Percentiles rank a stretch among this genome's conserved stretches.
phyloP scores from a whole-genome alignment of 2,329 filamentous ascomycete species.

The Pestalotiopsis fici region DNA sequence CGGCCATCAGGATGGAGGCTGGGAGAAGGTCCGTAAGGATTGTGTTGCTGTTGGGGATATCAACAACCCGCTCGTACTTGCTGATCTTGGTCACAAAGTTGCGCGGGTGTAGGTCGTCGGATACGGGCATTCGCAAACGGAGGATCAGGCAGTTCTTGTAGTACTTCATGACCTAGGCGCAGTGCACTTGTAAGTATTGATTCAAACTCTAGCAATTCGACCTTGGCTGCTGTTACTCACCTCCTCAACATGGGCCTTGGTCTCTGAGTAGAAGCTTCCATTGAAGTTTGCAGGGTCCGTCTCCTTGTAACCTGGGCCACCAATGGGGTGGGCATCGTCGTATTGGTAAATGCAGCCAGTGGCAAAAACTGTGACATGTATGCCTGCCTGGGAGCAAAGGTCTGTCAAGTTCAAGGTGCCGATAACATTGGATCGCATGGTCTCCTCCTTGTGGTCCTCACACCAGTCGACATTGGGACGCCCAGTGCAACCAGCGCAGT shows the following conservation, averaged over 20 bases:
- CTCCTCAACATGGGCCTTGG: slow-evolving; percentile 66
- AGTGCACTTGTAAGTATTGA: neutral
- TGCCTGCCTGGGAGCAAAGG: slow-evolving; percentile 56
- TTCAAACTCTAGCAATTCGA: slow-evolving; percentile 1
- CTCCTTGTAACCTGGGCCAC: slow-evolving; percentile 61
- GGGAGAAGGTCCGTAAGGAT: slow-evolving; percentile 67
- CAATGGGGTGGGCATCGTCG: slow-evolving; percentile 60
- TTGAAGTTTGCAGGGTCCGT: slow-evolving; percentile 64
- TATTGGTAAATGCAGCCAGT: slow-evolving; percentile 71
- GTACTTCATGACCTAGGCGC: slow-evolving; percentile 55
- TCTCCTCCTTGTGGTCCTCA: slow-evolving; percentile 68
- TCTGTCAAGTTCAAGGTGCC: slow-evolving; percentile 66
- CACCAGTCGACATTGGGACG: slow-evolving; percentile 73
- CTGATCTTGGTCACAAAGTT: slow-evolving; percentile 72
- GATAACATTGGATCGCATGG: slow-evolving; percentile 67
- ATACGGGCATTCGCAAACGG: slow-evolving; percentile 69
- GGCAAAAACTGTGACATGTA: slow-evolving; percentile 67
- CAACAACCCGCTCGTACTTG: slow-evolving; percentile 64
- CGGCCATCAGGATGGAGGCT: slow-evolving; percentile 58
- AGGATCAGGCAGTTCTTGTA: slow-evolving; percentile 65
- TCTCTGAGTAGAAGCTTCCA: slow-evolving; percentile 69
- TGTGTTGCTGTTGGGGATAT: slow-evolving; percentile 70
- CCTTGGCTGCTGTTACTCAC: slow-evolving; percentile 35
- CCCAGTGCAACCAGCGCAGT: slow-evolving; percentile 67
- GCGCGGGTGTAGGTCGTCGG: slow-evolving; percentile 65